These are phyloP conservation scores for Podila clonocystis DNA, from an alignment of 192 early-diverging fungal genomes.

Conservation along the genomic window DNA sequence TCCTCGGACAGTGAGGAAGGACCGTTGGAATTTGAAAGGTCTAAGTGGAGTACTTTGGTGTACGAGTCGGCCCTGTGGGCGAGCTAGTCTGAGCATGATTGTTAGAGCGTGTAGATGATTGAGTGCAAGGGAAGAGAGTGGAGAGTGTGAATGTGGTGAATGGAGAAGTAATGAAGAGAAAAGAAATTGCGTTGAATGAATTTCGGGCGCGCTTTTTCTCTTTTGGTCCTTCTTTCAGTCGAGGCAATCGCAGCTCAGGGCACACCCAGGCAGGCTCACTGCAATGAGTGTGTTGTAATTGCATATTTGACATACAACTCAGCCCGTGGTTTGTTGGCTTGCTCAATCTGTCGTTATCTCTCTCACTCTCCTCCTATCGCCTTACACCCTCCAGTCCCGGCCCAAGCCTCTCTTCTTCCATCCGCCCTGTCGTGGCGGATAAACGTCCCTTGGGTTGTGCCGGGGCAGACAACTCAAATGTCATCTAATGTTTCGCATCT, in stretches of 20 bases:
- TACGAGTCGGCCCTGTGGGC: slow-evolving; percentile 7
- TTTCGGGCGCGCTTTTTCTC: background rate
- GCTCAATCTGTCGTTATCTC: background rate
- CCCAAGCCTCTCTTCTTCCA: background rate
- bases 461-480: too few relatives aligned
- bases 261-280: background rate
- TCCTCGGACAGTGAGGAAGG: background rate
- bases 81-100: slow-evolving; percentile 25
- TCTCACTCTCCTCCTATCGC: background rate
- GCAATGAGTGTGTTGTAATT: background rate
- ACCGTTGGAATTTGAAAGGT: background rate
- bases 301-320: background rate
- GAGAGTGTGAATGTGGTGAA: background rate
- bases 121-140: background rate
- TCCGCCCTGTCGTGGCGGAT: too few relatives aligned
- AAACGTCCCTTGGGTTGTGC: too few relatives aligned
- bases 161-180: background rate
- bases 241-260: too few relatives aligned
- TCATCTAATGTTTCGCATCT: too few relatives aligned
- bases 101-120: background rate
- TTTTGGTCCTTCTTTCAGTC: background rate
- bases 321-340: too few relatives aligned
- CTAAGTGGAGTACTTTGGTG: background rate
- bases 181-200: background rate
- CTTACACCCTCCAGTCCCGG: background rate